Evolutionary conservation across 306 rosid genomes (phyloP).

Genomic region (Prunus padus): DNA sequence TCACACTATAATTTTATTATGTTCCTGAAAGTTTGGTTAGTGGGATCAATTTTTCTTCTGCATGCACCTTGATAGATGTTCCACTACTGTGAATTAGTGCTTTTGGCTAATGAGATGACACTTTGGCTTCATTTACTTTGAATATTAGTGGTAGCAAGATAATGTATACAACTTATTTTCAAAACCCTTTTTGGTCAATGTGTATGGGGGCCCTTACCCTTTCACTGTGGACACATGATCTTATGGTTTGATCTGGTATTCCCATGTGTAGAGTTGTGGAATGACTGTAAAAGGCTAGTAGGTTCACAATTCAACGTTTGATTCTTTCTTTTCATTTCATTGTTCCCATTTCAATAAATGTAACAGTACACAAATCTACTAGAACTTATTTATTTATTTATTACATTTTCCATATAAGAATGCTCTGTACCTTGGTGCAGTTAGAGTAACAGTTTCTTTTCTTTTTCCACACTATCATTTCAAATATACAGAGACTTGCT

Average conservation of each 20-base stretch:
- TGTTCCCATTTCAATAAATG: not conserved
- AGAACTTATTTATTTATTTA: not conserved
- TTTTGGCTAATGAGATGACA: not conserved
- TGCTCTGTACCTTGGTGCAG: not conserved
- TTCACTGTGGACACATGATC: not conserved
- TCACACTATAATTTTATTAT: not conserved
- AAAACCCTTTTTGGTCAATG: not conserved
- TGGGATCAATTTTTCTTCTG: not conserved
- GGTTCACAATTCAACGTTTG: not conserved
- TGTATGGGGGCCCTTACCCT: not conserved
- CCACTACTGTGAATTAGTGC: not conserved
- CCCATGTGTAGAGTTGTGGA: not conserved
- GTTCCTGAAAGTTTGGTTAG: not conserved
- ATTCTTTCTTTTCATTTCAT: not conserved
- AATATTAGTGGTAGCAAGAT: not conserved
- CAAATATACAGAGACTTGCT: constrained; percentile 68
- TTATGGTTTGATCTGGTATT: not conserved
- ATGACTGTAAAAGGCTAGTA: not conserved
- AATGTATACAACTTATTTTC: not conserved
- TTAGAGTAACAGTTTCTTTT: not conserved
- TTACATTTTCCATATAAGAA: not conserved
- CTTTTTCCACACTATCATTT: constrained; percentile 6
- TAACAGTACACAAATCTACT: not conserved
- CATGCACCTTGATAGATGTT: not conserved
- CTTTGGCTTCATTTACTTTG: not conserved